Conservation (phyloP, 164 flowering plant species). For the Vitis rupestris region DNA sequence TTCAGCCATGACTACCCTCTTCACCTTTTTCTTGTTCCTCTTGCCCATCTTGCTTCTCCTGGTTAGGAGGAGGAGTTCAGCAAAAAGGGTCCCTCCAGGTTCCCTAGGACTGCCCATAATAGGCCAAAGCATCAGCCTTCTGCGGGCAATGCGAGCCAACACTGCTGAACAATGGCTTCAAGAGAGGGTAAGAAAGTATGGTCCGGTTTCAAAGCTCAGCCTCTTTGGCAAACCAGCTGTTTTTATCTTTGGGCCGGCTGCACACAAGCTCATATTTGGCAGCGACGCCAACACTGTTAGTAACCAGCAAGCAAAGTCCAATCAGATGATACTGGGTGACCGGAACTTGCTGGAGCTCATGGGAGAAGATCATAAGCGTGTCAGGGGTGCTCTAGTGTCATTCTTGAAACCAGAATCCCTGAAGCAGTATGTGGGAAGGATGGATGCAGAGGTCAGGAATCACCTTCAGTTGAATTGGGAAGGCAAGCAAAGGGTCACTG, state of each 20-base stretch:
- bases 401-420: slow-evolving; percentile 41
- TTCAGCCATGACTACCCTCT: slow-evolving; percentile 12
- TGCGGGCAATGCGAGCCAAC: slow-evolving; percentile 13
- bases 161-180: slow-evolving; percentile 35
- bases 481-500: slow-evolving; percentile 29
- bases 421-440: slow-evolving; percentile 35
- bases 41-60: slow-evolving; percentile 20
- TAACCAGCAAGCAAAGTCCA: slow-evolving; percentile 24
- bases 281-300: slow-evolving; percentile 12
- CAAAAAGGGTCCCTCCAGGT: slow-evolving; percentile 37
- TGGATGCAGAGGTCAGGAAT: slow-evolving; percentile 32
- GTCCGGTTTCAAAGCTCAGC: slow-evolving; percentile 35
- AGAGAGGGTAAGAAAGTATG: slow-evolving; percentile 24
- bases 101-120: slow-evolving; percentile 37
- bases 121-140: slow-evolving; percentile 38
- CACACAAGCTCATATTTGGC: slow-evolving; percentile 36
- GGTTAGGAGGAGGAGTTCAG: background rate
- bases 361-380: slow-evolving; percentile 44
- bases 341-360: slow-evolving; percentile 27
- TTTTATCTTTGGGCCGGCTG: slow-evolving; percentile 37
- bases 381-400: slow-evolving; percentile 23
- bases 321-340: slow-evolving; percentile 25
- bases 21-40: slow-evolving; percentile 17
- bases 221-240: slow-evolving; percentile 42
- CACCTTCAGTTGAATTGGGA: slow-evolving; percentile 38